phyloP scores from a whole-genome alignment of 371 early-diverging fungal genomes.

The Haplosporangium sp. region DNA sequence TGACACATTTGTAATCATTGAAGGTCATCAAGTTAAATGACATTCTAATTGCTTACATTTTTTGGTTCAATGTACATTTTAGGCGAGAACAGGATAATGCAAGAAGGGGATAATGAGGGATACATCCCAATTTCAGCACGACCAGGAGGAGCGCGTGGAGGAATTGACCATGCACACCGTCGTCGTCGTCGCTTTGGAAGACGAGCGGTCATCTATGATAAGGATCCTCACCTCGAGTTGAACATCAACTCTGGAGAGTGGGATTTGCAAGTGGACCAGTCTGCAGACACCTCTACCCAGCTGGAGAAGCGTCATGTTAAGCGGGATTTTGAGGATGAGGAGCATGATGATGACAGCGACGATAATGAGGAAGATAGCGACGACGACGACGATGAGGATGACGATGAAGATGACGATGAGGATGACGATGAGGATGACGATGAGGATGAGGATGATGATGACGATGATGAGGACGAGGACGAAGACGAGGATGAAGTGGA shows the following conservation, averaged over 20 bases:
- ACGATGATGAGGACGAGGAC: slow-evolving; percentile 4
- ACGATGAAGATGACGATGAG: slow-evolving; percentile 12
- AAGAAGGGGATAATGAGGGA: not conserved
- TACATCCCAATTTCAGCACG: slow-evolving; percentile 28
- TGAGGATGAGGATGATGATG: slow-evolving; percentile 12
- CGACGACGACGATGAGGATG: slow-evolving; percentile 7
- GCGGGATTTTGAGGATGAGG: slow-evolving; percentile 7
- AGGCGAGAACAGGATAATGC: not conserved
- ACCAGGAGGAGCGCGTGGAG: slow-evolving; percentile 31
- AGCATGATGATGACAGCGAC: not conserved
- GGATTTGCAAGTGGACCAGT: not conserved
- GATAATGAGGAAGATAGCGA: slow-evolving; percentile 2
- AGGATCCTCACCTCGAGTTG: slow-evolving; percentile 14
- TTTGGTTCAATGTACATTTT: not conserved
- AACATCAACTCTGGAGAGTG: slow-evolving; percentile 10
- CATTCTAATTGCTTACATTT: not conserved
- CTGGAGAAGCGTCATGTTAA: slow-evolving; percentile 14
- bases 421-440: slow-evolving; percentile 18
- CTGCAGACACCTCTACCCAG: not conserved
- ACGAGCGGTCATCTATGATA: slow-evolving; percentile 28
- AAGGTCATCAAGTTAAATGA: not conserved
- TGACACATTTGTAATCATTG: no score
- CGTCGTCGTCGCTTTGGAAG: slow-evolving; percentile 16
- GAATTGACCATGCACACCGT: slow-evolving; percentile 13
- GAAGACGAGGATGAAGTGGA: slow-evolving; percentile 14